Evolutionary conservation across 2,329 filamentous ascomycete species (phyloP).

Genomic region (Penicillium sumatraense): DNA sequence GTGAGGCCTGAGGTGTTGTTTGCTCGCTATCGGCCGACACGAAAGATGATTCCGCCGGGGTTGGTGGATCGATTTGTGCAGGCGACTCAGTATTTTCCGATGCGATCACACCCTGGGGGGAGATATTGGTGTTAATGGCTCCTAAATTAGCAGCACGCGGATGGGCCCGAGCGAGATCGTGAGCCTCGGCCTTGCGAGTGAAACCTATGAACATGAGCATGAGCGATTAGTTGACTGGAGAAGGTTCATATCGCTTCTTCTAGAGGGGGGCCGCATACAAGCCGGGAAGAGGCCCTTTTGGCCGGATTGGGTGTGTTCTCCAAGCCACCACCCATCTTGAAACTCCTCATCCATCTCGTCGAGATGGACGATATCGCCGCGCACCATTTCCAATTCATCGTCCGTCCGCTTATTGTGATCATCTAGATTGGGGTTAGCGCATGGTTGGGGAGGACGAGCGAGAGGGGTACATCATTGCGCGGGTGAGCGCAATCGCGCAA

Average conservation of each 20-base stretch:
- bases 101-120: constrained; percentile 6
- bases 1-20: constrained; percentile 46
- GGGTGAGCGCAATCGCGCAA: constrained; percentile 11
- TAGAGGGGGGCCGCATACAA: constrained; percentile 39
- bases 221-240: not conserved
- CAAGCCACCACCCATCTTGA: constrained; percentile 69
- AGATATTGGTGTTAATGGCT: constrained; percentile 10
- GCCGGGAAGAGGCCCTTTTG: constrained; percentile 54
- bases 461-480: constrained; percentile 1
- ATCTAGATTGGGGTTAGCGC: constrained; percentile 59
- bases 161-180: constrained; percentile 10
- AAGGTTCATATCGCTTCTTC: not conserved
- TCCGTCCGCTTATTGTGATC: constrained; percentile 90
- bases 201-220: constrained; percentile 24
- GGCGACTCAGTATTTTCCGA: constrained; percentile 18
- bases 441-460: constrained; percentile 3
- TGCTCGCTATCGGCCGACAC: constrained; percentile 38
- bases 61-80: constrained; percentile 17
- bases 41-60: constrained; percentile 26
- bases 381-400: constrained; percentile 86
- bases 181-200: constrained; percentile 21
- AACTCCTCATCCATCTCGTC: constrained; percentile 70
- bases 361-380: constrained; percentile 69
- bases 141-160: constrained; percentile 6
- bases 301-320: constrained; percentile 48